Evolutionary conservation across 2,329 filamentous ascomycete species (phyloP), one percentile per base, ranked within the genome.

Genomic region (Monosporascus sp.): DNA sequence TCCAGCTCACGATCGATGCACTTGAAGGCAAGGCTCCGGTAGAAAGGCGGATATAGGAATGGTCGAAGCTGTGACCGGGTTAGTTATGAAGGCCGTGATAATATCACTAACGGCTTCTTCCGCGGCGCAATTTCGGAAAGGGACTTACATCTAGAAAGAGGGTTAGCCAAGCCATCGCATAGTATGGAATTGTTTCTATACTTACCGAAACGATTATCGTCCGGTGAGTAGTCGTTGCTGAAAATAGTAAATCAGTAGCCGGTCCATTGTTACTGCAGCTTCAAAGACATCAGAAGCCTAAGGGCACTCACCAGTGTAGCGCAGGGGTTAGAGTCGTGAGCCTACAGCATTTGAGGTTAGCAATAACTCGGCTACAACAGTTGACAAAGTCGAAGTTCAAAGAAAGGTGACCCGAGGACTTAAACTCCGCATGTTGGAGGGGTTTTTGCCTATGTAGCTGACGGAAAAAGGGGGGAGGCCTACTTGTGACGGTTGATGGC

Each of bases 401-500:
- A n/a, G n/a, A n/a, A 31, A 14, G 9, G 9, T 14, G 31, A 14
- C 31, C 14, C 3, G 5, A 34, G 5, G 14, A 5, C 11, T 14
- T 34, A 34, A 34, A 34, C 31, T 34, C 31, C 9, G 14, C 27
- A 31, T 3, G 11, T 14, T 11, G 31, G n/a, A n/a, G 14, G 31
- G 11, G 31, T 11, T 27, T 5, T 14, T 34, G 31, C 22, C 26
- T 4, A 8, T 22, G 4, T 5, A 19, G 14, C 31, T 14, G 31
- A 14, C 31, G 9, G 9, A 2, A 46, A 44, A 27, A 2, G 22
- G 43, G 2, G 43, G 14, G 17, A 24, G 1, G n/a, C 43, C 7
- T 46, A 46, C 70, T 88, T 88, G 66, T 87, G 85, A 16, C 85
- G 71, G 66, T 88, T 87, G 62, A 85, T 81, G 0, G 77, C 75